Evolutionary conservation across 768 basidiomycete species (phyloP).

Genomic region (Austroboletus eburneus): DNA sequence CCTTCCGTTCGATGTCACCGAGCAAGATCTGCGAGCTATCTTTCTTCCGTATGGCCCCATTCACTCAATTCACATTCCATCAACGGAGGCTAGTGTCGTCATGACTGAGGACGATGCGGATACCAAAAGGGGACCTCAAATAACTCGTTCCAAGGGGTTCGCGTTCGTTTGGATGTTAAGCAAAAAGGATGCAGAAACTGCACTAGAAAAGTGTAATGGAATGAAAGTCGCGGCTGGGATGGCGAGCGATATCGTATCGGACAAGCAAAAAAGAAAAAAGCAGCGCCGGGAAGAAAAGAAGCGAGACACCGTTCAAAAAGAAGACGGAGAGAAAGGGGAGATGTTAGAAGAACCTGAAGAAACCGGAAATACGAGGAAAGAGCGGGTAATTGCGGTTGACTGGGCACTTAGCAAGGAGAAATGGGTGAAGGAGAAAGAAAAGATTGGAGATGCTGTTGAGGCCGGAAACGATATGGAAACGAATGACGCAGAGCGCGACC

Average conservation of each 20-base stretch:
- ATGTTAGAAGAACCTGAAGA: slow-evolving; percentile 33
- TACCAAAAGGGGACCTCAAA: slow-evolving; percentile 1
- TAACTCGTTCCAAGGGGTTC: slow-evolving; percentile 64
- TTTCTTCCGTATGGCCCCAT: slow-evolving; percentile 90
- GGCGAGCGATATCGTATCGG: slow-evolving; percentile 49
- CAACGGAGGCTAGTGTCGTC: slow-evolving; percentile 29
- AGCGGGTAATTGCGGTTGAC: slow-evolving; percentile 84
- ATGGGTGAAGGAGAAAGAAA: slow-evolving; percentile 78
- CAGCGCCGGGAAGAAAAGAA: slow-evolving; percentile 50
- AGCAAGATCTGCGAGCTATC: slow-evolving; percentile 77
- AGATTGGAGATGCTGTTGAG: slow-evolving; percentile 34
- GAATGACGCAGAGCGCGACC: slow-evolving; percentile 26
- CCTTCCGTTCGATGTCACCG: slow-evolving; percentile 76
- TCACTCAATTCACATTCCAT: slow-evolving; percentile 78
- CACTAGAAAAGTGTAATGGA: slow-evolving; percentile 77
- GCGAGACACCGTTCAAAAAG: slow-evolving; percentile 26
- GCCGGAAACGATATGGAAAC: slow-evolving; percentile 34
- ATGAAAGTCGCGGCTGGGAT: slow-evolving; percentile 61
- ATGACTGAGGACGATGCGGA: slow-evolving; percentile 31
- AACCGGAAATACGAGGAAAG: slow-evolving; percentile 36
- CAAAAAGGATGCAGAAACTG: slow-evolving; percentile 79
- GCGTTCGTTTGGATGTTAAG: slow-evolving; percentile 94
- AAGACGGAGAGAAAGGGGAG: slow-evolving; percentile 34
- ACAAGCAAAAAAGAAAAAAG: slow-evolving; percentile 69
- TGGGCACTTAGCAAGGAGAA: slow-evolving; percentile 94